Base-by-base conservation (phyloP, 495 filamentous ascomycete genomes). In the Hypomontagnella submonticulosa region DNA sequence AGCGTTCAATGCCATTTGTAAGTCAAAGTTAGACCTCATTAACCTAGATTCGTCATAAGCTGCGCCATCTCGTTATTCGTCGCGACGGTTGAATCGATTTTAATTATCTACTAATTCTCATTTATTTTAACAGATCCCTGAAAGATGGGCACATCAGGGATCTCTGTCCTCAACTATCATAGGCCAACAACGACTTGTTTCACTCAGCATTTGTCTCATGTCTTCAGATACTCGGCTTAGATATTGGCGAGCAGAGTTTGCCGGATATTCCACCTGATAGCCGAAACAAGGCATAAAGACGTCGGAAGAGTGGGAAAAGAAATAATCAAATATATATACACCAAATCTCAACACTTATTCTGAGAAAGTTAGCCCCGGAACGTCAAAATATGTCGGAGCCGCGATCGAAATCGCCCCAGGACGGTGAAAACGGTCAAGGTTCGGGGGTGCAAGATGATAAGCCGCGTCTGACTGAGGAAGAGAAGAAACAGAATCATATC, bases 401-500 rank as follows among this genome's bases (percentile, higher is more conserved):
- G 47, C 54, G 62, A 40, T 74, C 69, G 1, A 69, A 58, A 27
- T 72, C 73, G 10, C 71, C 71, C 32, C 71, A 67, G 44, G 71
- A 72, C 37, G 71, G 69, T 34, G 63, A 73, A 13, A 61, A 49
- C 34, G 55, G 57, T 13, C 57, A 48, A 7, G 44, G 36, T 8
- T 67, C 51, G 11, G 44, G 49, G 27, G 30, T 11, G 5, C 54
- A 63, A 0, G 78, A 76, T 10, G 88, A 91, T 27, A 88, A 87
- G 66, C 90, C 90, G n/a, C 87, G 92, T 15, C 81, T 96, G 55
- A 92, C 89, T 3, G 91, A 93, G 54, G 85, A 90, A 60, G 89
- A 96, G 73, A 96, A 95, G 81, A 96, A 95, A 77, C 87, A 87
- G 61, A 97, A 97, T 67, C 93, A 97, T 71, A 95, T 96, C 66